These are phyloP conservation scores for Teunomyces funiuensis DNA, from an alignment of 805 yeast species.

Conservation along the genomic window DNA sequence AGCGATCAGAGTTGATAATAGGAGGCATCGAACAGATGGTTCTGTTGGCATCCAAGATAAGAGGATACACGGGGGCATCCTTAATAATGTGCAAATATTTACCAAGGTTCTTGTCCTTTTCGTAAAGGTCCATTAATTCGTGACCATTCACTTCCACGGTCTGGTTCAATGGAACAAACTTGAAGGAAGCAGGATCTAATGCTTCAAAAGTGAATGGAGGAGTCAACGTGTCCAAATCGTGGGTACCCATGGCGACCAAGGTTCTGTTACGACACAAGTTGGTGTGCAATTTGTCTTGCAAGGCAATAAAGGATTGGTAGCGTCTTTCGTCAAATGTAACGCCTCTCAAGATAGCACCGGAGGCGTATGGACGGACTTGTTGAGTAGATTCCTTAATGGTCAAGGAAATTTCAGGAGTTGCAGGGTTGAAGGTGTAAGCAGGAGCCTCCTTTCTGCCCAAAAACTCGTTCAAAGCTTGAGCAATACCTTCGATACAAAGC, in stretches of 20 bases:
- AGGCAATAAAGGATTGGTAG: slow-evolving; percentile 90
- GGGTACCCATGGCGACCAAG: slow-evolving; percentile 97
- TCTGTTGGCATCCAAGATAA: slow-evolving; percentile 74
- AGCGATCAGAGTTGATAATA: slow-evolving; percentile 87
- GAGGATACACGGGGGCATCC: slow-evolving; percentile 88
- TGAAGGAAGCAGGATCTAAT: slow-evolving; percentile 70
- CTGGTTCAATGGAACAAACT: slow-evolving; percentile 76
- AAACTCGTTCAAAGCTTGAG: slow-evolving; percentile 90
- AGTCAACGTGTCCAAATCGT: slow-evolving; percentile 77
- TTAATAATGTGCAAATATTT: slow-evolving; percentile 84
- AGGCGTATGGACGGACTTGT: slow-evolving; percentile 85
- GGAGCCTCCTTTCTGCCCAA: slow-evolving; percentile 72
- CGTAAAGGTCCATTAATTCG: slow-evolving; percentile 84
- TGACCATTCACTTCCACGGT: slow-evolving; percentile 67
- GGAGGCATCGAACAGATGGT: slow-evolving; percentile 94
- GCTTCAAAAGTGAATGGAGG: slow-evolving; percentile 91
- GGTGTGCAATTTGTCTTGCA: slow-evolving; percentile 94
- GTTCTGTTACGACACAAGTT: slow-evolving; percentile 97
- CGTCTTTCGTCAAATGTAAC: slow-evolving; percentile 78
- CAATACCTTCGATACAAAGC: slow-evolving; percentile 97
- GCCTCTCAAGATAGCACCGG: slow-evolving; percentile 89
- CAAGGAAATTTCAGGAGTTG: slow-evolving; percentile 60
- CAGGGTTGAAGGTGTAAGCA: slow-evolving; percentile 58
- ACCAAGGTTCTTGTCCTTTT: slow-evolving; percentile 85
- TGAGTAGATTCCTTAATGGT: slow-evolving; percentile 75